Base-by-base conservation (phyloP, 371 early-diverging fungal genomes). In the Mucor sp. region DNA sequence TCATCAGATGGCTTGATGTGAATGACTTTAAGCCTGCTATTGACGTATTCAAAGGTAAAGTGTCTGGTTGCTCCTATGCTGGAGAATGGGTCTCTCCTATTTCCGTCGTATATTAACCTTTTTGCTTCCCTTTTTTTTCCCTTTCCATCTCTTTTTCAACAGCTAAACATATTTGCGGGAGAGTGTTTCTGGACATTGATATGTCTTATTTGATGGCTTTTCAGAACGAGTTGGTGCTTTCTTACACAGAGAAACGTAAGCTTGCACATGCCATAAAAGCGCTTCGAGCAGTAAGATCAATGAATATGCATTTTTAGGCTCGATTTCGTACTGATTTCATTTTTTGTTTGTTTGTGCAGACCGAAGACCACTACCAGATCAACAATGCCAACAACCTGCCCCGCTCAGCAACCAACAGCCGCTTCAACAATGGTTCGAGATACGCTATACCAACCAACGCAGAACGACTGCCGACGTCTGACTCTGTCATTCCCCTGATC, bases 201-300 rank as follows among this genome's bases (percentile, higher is more conserved):
- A 63, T 69, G 48, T 28, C 69, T 21, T 69, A 44, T 47, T 69
- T 73, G 39, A 60, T 62, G 56, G 21, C 62, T 21, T 62, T 69
- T 21, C 65, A 55, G 2, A 66, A 60, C 15, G 68, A 73, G 7
- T 15, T 73, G n/a, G 32, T 39, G 9, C 57, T 79, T 27, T 63
- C 69, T 23, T 58, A 66, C 48, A 69, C 72, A n/a, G 78, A 78
- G 21, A 71, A 74, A 19, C 33, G 66, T n/a, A 70, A 71, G 33
- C 59, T 81, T 25, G 72, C 56, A 4, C 70, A 72, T 43, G 62
- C 68, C 15, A 74, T 81, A 28, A 72, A 73, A 48, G 30, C 70
- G 7, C 44, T 76, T 44, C 39, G 68, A 67, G 60, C 62, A 68
- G 72, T 72, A 68, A 70, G 44, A 33, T 19, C 53, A 53, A 12